Evolutionary conservation across 257 asterid genomes (phyloP), one percentile per base, ranked within the genome.

Genomic region (Anisodus acutangulus): DNA sequence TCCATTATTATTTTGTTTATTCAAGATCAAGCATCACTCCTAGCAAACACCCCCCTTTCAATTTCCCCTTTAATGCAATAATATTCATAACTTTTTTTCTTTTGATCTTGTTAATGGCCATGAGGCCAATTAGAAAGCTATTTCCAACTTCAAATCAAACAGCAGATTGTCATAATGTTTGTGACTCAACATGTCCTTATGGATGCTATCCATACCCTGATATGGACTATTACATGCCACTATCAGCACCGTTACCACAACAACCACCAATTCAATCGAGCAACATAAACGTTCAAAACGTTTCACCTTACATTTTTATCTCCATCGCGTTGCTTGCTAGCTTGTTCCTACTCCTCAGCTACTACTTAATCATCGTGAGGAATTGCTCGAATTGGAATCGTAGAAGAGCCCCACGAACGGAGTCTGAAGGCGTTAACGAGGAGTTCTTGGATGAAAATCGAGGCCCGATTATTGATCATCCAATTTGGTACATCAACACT

Each of bases 381-480:
- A 82, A 82, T 15, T 82, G 79, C 84, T 45, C 84, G 53, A 69
- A 69, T 54, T 82, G 84, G 84, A 60, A n/a, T 3, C 84, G 79
- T 62, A 45, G 84, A 7, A 22, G 79, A 49, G n/a, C 2, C 43
- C 0, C 49, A 4, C 9, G 49, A 37, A 0, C 8, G 2, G 19
- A 19, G 19, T 2, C 53, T 16, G 74, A 35, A 45, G 76, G 76
- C 31, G 62, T 6, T 19, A 62, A 8, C 59, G 17, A 12, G 17
- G 84, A 81, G 22, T 43, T 79, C 5, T n/a, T 35, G 9, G 82
- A 51, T 4, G 83, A 58, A 45, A 41, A 39, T 13, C 83, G 69
- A 8, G 83, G 68, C 4, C 59, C 79, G 37, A 5, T 66, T 67
- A 19, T 5, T 17, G 66, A 83, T 57, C 83, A 83, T 16, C 82